Base-by-base conservation (phyloP, 441 rosid species). In the Metrosideros polymorpha region DNA sequence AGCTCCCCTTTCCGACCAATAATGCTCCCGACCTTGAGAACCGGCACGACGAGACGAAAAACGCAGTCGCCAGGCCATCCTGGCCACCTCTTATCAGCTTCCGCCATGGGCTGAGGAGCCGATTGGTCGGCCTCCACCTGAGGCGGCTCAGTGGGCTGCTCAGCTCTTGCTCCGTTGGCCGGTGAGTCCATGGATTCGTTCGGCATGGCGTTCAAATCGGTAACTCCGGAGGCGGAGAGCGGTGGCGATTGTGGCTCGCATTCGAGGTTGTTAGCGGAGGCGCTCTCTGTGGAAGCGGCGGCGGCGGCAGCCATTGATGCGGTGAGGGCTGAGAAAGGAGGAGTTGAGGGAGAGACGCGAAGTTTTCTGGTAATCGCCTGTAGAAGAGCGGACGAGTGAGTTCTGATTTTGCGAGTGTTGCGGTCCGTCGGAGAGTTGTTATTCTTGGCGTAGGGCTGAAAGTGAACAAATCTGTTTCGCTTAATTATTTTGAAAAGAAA, bases 41-140 rank as follows among this genome's bases (percentile, higher is more conserved):
- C 96, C 55, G 98, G 97, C 84, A 97, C 98, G 84, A 97, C 91
- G 82, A 97, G 84, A 87, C 99, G 93, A 84, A 93, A 97, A 18
- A 97, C 98, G 91, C 94, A 93, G 89, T 93, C 90, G 2, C 98
- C 99, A 0, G 99, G 99, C 98, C 99, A 97, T n/a, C 99, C 98
- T 14, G 97, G 99, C 98, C 99, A 97, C 89, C 86, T 89, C 43
- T 85, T 84, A 35, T 85, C 87, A 10, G 84, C 42, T 56, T 82
- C 83, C 15, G 45, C 57, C 53, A 71, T 42, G 27, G 61, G 43
- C 84, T 39, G 49, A 12, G 82, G 82, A 22, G 27, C 50, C 47
- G 85, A n/a, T 71, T 35, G 79, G n/a, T 42, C 82, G 82, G 82
- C 82, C 82, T 24, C 82, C n/a, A n/a, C 82, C 82, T 71, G 82